These are phyloP conservation scores for Fusarium pilosicola DNA, from an alignment of 2,329 filamentous ascomycete species.

Conservation along the genomic window DNA sequence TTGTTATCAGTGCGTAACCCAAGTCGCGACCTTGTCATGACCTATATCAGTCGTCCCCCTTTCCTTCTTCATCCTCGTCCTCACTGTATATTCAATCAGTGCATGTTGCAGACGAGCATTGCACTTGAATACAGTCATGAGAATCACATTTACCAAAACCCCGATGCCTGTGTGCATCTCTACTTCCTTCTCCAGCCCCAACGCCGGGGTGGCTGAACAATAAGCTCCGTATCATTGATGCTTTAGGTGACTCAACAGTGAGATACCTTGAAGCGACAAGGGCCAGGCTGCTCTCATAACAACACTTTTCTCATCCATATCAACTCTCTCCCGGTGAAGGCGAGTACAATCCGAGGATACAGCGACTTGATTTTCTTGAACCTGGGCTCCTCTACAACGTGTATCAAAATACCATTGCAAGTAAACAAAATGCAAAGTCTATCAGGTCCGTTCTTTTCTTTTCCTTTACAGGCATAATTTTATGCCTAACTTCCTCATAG, in stretches of 20 bases:
- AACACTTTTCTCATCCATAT: not conserved
- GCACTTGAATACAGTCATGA: constrained; percentile 37
- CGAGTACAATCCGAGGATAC: not conserved
- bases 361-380: not conserved
- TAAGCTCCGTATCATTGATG: constrained; percentile 47
- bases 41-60: constrained; percentile 28
- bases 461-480: not conserved
- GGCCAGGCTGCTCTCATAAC: constrained; percentile 26
- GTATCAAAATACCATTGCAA: not conserved
- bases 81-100: constrained; percentile 30
- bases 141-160: not conserved
- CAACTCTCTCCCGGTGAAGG: not conserved
- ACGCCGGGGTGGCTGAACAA: constrained; percentile 59
- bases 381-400: not conserved
- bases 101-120: constrained; percentile 35
- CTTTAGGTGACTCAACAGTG: constrained; percentile 39
- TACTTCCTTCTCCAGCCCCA: constrained; percentile 58
- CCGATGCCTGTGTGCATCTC: constrained; percentile 37
- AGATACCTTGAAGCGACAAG: constrained; percentile 35
- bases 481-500: constrained; percentile 6
- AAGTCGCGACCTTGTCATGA: constrained; percentile 10
- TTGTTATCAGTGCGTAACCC: constrained; percentile 32
- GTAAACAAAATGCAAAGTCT: constrained; percentile 32
- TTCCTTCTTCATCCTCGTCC: constrained; percentile 15
- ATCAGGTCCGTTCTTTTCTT: constrained; percentile 15